Evolutionary conservation across 2,329 filamentous ascomycete species (phyloP), one percentile per base, ranked within the genome.

Genomic region (Alternaria atra): DNA sequence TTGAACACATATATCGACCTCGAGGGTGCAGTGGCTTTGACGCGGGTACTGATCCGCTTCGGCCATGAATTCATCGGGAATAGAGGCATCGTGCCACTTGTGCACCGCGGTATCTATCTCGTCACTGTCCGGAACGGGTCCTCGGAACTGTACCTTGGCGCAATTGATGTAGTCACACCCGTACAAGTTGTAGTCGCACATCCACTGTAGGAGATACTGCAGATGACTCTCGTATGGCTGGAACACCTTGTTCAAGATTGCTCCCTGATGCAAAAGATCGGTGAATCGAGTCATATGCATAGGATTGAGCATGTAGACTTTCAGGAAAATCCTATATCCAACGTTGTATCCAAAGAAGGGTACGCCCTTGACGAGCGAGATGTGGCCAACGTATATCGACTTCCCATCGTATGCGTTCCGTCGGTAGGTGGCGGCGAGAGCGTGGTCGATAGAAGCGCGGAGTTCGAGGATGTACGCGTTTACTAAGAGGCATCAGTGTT

Each of bases 121-220:
- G n/a, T 89, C 82, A 70, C 87, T 88, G 8, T 85, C 81, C 0
- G 94, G 94, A 2, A 97, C 83, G 0, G 93, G 93, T 2, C 84
- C 83, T 55, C 95, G 88, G 73, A 97, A 97, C 29, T 81, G 84
- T 1, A 89, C 87, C 64, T 88, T 91, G 9, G 83, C 83, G 51
- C 89, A 90, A 60, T 94, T 87, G 66, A 98, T 88, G 71, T 94
- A 96, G 57, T 89, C 90, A 75, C 95, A 99, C 6, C 96, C 96
- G 77, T 97, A 98, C 67, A 99, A 83, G 75, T 97, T 99, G 83
- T 96, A 99, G 77, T 99, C 96, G 66, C 90, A 91, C 95, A 99
- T 98, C 87, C 96, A 99, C 79, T 99, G 96, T 9, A 95, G 84
- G 8, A 97, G 81, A 76, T 94, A 98, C 74, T 97, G 93, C 63